A percentile compares a stretch with the other conserved stretches of the same genome.
Conservation (phyloP, 805 yeast species). For the Kregervanrija delftensis region DNA sequence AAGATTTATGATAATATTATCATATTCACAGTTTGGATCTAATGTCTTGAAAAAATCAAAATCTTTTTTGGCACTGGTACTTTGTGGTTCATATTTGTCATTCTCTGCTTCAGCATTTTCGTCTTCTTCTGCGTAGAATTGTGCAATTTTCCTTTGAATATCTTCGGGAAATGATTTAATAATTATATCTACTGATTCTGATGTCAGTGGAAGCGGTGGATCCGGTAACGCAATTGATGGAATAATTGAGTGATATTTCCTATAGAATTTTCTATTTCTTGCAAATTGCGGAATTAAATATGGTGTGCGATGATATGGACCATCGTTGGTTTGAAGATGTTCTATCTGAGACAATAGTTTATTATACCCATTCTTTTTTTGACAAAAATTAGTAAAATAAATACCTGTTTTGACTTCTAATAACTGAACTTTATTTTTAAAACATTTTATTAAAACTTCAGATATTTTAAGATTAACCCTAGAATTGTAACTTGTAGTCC, state of each 20-base stretch:
- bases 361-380: conserved; percentile 39
- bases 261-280: conserved; percentile 41
- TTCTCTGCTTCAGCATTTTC: conserved; percentile 4
- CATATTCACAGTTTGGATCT: conserved; percentile 42
- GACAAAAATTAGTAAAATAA: conserved; percentile 50
- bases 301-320: conserved; percentile 74
- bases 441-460: conserved; percentile 28
- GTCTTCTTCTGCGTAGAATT: not conserved
- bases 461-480: conserved; percentile 47
- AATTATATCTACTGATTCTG: conserved; percentile 38
- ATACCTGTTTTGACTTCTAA: conserved; percentile 53
- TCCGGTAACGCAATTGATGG: conserved; percentile 62
- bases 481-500: conserved; percentile 57
- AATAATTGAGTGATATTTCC: conserved; percentile 42
- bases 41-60: conserved; percentile 12
- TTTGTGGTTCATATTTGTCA: conserved; percentile 4
- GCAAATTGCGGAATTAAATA: conserved; percentile 53
- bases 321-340: conserved; percentile 68
- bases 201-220: conserved; percentile 52
- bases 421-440: conserved; percentile 13
- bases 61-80: conserved; percentile 2
- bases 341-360: conserved; percentile 50
- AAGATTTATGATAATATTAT: conserved; percentile 47
- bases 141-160: conserved; percentile 13
- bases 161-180: conserved; percentile 28